These are phyloP conservation scores for Myochromella boudieri DNA, from an alignment of 768 basidiomycete genomes.

Conservation along the genomic window DNA sequence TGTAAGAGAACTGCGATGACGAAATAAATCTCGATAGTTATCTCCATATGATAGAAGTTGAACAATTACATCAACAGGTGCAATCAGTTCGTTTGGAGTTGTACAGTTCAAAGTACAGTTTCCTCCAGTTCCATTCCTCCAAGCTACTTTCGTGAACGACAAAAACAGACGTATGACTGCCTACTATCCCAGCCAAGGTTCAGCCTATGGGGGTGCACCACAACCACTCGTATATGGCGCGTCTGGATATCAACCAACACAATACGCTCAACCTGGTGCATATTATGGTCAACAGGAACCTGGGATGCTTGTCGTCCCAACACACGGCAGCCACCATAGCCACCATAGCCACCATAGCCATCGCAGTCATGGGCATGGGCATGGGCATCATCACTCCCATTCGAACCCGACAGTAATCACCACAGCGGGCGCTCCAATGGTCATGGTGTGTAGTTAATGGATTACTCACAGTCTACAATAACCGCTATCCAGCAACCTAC, in stretches of 20 bases:
- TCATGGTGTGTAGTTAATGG: conserved; percentile 24
- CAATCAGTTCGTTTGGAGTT: not conserved
- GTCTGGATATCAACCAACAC: conserved; percentile 19
- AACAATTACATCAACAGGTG: not conserved
- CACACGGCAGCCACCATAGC: conserved; percentile 20
- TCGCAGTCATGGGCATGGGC: conserved; percentile 18
- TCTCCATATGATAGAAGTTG: not conserved
- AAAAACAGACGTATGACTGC: conserved; percentile 21
- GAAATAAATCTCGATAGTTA: not conserved
- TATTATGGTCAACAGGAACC: conserved; percentile 13
- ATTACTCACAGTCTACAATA: not conserved
- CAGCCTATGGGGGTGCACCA: conserved; percentile 17
- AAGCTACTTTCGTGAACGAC: too few relatives aligned
- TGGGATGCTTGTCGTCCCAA: conserved; percentile 15
- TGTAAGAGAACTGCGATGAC: too few relatives aligned
- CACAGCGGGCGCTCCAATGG: conserved; percentile 23
- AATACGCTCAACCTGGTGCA: conserved; percentile 9
- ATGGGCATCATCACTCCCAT: conserved; percentile 25
- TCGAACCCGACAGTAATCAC: conserved; percentile 22
- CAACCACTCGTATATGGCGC: conserved; percentile 34
- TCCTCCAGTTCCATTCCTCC: too few relatives aligned
- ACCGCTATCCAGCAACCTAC: conserved; percentile 26
- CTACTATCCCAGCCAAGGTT: conserved; percentile 41
- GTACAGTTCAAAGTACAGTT: not conserved
- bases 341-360: conserved; percentile 22